Base-by-base conservation (phyloP, 768 basidiomycete genomes). In the Leccinum olivaceopallidum region DNA sequence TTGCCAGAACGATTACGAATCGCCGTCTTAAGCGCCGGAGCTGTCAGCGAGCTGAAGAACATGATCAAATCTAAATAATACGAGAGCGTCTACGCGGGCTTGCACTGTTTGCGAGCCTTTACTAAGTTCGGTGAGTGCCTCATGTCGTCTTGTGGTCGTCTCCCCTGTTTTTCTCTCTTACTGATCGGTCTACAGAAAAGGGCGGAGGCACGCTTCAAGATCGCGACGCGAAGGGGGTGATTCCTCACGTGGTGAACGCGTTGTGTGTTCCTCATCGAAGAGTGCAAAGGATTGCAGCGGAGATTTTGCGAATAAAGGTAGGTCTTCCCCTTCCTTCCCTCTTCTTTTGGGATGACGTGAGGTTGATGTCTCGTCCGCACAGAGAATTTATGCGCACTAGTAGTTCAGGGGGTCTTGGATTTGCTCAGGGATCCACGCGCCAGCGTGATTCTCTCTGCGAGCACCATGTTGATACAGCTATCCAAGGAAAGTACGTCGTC, bases 91-190 rank as follows among this genome's bases (percentile, higher is more conserved):
- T 64, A 66, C 16, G 68, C 69, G 5, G 65, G 64, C 5, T 55
- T 72, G 50, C 65, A 71, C 32, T 72, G 71, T 42, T 50, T 72
- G 2, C 71, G 63, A 5, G 34, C 60, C 0, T 30, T 73, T 20
- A 60, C 65, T 52, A 37, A 59, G 59, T 62, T 66, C 9, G 67
- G 71, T 72, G 6, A 14, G 65, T 0, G 3, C n/a, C 13, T 12
- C 20, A 6, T 39, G 18, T 37, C 34, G 16, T 37, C 34, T 42
- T 16, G n/a, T 13, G 12, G 48, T 49, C 3, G 7, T 28, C 39
- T 18, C 5, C 12, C 20, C n/a, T 44, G 42, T 5, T n/a, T 10
- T 44, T 2, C 48, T 32, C 4, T 3, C 32, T 58, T 4, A 60
- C 12, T 1, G 3, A 8, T 8, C 1, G 42, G 8, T 44, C 9